These are phyloP conservation scores for Populus ilicifolia DNA, from an alignment of 345 rosid genomes.

Conservation along the genomic window DNA sequence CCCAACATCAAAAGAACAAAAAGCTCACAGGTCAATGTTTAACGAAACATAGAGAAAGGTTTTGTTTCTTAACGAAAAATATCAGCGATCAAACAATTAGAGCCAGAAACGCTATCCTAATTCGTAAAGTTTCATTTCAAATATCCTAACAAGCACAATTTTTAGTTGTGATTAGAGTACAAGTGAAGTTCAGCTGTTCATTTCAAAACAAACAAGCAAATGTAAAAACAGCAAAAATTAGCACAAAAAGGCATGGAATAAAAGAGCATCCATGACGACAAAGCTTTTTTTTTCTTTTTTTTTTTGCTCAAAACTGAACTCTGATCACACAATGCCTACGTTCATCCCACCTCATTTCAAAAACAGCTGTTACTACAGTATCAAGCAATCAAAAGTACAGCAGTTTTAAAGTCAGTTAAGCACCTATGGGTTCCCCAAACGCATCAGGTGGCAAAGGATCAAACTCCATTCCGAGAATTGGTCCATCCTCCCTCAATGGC, in stretches of 20 bases:
- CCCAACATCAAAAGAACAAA: background rate
- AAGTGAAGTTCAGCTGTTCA: background rate
- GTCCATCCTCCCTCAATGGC: constrained; percentile 95
- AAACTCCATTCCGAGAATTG: constrained; percentile 92
- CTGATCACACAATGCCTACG: background rate
- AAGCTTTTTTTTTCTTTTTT: background rate
- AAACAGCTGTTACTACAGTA: background rate
- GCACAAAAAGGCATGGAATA: background rate
- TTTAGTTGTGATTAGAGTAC: background rate
- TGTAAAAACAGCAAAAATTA: background rate
- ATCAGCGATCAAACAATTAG: background rate
- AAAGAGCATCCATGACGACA: background rate
- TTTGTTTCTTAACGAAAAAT: background rate
- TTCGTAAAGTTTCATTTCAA: background rate
- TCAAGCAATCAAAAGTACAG: background rate
- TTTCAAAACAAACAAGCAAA: background rate
- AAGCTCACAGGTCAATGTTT: background rate
- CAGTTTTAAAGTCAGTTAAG: background rate
- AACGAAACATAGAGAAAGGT: background rate
- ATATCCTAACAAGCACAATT: background rate
- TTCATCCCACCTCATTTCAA: background rate
- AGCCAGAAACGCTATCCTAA: background rate
- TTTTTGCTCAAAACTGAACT: background rate
- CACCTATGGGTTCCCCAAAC: constrained; percentile 81
- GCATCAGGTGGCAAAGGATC: constrained; percentile 98